phyloP scores from a whole-genome alignment of 2,329 filamentous ascomycete species.

The Cytospora piceae region DNA sequence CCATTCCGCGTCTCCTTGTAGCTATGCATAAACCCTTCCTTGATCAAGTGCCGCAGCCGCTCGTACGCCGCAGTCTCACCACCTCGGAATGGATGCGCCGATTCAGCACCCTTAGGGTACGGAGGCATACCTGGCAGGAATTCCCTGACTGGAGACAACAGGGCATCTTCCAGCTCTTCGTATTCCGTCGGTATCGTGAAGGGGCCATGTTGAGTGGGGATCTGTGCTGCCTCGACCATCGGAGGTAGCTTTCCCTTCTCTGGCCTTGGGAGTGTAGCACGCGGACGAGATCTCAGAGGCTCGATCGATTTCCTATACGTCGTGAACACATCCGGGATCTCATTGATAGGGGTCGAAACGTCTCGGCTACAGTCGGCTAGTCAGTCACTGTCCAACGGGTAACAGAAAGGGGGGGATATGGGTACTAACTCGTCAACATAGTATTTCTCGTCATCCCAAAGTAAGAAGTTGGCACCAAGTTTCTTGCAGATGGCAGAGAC shows the following conservation, averaged over 20 bases:
- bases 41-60: constrained; percentile 64
- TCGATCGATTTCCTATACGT: constrained; percentile 74
- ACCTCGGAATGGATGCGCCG: constrained; percentile 69
- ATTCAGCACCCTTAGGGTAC: constrained; percentile 56
- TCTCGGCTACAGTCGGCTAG: constrained; percentile 59
- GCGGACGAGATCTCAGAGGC: constrained; percentile 68
- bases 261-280: constrained; percentile 59
- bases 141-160: constrained; percentile 61
- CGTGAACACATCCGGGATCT: constrained; percentile 77
- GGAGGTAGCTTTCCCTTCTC: constrained; percentile 56
- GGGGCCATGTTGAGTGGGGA: constrained; percentile 63
- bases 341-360: constrained; percentile 54
- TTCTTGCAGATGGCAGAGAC: constrained; percentile 58
- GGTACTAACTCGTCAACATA: constrained; percentile 74
- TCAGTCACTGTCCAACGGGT: neutral
- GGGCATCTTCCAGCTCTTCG: constrained; percentile 54
- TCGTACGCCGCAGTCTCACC: constrained; percentile 65
- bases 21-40: constrained; percentile 59
- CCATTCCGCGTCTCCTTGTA: constrained; percentile 77
- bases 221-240: constrained; percentile 51
- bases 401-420: neutral
- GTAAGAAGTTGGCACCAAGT: constrained; percentile 60
- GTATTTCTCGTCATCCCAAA: constrained; percentile 78
- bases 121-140: constrained; percentile 56
- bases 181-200: constrained; percentile 65